Evolutionary conservation across 2,329 filamentous ascomycete species (phyloP), one percentile per base, ranked within the genome.

Genomic region (Ophiosphaerella narmari): DNA sequence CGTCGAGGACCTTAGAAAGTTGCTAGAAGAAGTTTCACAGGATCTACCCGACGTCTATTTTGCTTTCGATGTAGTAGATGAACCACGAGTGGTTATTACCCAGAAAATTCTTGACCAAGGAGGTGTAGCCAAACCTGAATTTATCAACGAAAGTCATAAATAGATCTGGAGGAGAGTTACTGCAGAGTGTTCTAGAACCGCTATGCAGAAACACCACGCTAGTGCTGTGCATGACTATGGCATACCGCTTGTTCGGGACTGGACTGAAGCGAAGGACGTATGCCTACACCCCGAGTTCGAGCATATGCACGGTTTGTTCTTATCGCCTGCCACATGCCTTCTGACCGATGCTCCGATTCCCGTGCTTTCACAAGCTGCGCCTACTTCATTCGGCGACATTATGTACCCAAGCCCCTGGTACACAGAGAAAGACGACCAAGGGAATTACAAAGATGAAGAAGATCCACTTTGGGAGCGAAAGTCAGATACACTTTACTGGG

Each of bases 401-500:
- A 50, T 84, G 4, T 77, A 78, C 21, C 83, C 82, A 0, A 79
- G 78, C 38, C 75, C 81, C 0, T 76, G 77, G 1, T 84, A 84
- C 51, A 58, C 75, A n/a, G 49, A 62, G 47, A 70, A 76, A 50
- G 68, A 75, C 36, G 76, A 79, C 26, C 52, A 58, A 4, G 39
- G 43, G 13, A 38, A 35, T 14, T 84, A 83, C 55, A 62, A 75
- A 2, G 59, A 67, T 0, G 26, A 50, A 0, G 39, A 70, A 2
- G 82, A 84, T 49, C 34, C 75, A 0, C 60, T 68, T 0, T 86
- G 82, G 81, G 64, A 77, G 0, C 39, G 70, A 5, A 86, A 86
- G 57, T 56, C 55, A 1, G 77, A 79, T 32, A 77, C 75, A 2
- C 59, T 85, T 0, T 85, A 85, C 62, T 86, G 83, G 83, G 76